Evolutionary conservation across 805 yeast species (phyloP).

Genomic region (Hyphopichia homilentoma): DNA sequence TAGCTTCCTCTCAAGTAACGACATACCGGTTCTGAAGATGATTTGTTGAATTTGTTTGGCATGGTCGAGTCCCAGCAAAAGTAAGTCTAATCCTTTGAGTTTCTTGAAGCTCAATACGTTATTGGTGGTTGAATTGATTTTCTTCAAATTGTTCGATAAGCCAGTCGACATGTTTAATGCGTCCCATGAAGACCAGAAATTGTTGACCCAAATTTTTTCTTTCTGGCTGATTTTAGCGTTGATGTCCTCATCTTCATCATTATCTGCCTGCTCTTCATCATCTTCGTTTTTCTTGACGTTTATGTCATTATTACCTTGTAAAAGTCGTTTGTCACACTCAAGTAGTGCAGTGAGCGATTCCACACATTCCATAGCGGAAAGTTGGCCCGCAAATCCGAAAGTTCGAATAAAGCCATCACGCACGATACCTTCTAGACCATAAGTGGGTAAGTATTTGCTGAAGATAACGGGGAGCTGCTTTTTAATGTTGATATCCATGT

Average conservation of each 20-base stretch:
- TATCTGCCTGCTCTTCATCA: slow-evolving; percentile 12
- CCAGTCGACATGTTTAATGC: slow-evolving; percentile 40
- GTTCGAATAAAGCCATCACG: slow-evolving; percentile 84
- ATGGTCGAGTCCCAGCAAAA: slow-evolving; percentile 68
- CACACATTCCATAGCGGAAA: slow-evolving; percentile 90
- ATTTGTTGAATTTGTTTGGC: slow-evolving; percentile 84
- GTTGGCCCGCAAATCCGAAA: slow-evolving; percentile 81
- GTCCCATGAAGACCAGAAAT: slow-evolving; percentile 63
- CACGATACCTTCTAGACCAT: slow-evolving; percentile 78
- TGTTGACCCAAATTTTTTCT: slow-evolving; percentile 69
- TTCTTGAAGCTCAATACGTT: slow-evolving; percentile 19
- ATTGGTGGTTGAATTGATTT: slow-evolving; percentile 5
- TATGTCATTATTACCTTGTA: slow-evolving; percentile 11
- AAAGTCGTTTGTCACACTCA: slow-evolving; percentile 52
- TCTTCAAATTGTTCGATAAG: slow-evolving; percentile 12
- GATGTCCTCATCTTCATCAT: slow-evolving; percentile 19
- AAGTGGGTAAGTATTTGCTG: slow-evolving; percentile 62
- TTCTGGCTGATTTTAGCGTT: slow-evolving; percentile 32
- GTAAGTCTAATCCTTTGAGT: slow-evolving; percentile 45
- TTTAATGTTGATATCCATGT: slow-evolving; percentile 78
- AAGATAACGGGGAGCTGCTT: slow-evolving; percentile 68
- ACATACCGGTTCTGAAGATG: slow-evolving; percentile 83
- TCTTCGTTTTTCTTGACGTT: slow-evolving; percentile 18
- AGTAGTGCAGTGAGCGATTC: slow-evolving; percentile 83
- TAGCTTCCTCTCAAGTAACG: slow-evolving; percentile 78